Evolutionary conservation across 495 filamentous ascomycete genomes (phyloP).

Genomic region (Lindgomyces ingoldianus): DNA sequence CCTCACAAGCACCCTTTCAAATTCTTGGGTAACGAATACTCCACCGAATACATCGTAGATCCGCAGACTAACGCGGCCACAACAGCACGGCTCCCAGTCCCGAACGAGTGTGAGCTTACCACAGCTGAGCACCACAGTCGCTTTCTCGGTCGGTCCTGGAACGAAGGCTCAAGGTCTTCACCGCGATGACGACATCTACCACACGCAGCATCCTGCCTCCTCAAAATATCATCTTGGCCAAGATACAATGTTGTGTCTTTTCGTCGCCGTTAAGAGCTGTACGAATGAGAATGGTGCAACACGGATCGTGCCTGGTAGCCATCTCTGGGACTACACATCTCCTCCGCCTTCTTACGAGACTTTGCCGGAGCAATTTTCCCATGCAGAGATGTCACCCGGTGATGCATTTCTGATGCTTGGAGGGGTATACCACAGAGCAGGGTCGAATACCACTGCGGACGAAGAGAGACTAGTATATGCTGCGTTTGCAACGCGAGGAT

Average conservation of each 20-base stretch:
- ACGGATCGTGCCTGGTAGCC: slow-evolving; percentile 14
- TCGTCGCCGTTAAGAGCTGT: slow-evolving; percentile 1
- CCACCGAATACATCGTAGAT: no score
- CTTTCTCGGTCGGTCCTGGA: slow-evolving; percentile 43
- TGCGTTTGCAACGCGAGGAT: slow-evolving; percentile 11
- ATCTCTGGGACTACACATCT: slow-evolving; percentile 7
- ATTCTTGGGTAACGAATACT: slow-evolving; percentile 33
- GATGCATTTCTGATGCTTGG: slow-evolving; percentile 26
- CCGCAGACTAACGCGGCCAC: no score
- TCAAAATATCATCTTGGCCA: background rate
- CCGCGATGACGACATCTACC: slow-evolving; percentile 40
- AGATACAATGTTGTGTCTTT: slow-evolving; percentile 12
- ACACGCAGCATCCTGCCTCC: slow-evolving; percentile 1
- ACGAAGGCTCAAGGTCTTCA: slow-evolving; percentile 44
- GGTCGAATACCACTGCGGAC: slow-evolving; percentile 19
- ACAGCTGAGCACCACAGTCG: slow-evolving; percentile 39
- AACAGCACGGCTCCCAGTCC: slow-evolving; percentile 16
- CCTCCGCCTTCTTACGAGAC: background rate
- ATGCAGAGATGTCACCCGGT: slow-evolving; percentile 12
- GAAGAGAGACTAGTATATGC: slow-evolving; percentile 15
- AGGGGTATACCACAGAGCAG: slow-evolving; percentile 20
- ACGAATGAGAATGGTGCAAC: slow-evolving; percentile 3
- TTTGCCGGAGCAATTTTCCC: background rate
- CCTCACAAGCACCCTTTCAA: slow-evolving; percentile 36
- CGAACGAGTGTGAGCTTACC: slow-evolving; percentile 39